Evolutionary conservation across 1,139 yeast species (phyloP), one percentile per base, ranked within the genome.

Genomic region (Yamadazyma kanchanaburiensis): DNA sequence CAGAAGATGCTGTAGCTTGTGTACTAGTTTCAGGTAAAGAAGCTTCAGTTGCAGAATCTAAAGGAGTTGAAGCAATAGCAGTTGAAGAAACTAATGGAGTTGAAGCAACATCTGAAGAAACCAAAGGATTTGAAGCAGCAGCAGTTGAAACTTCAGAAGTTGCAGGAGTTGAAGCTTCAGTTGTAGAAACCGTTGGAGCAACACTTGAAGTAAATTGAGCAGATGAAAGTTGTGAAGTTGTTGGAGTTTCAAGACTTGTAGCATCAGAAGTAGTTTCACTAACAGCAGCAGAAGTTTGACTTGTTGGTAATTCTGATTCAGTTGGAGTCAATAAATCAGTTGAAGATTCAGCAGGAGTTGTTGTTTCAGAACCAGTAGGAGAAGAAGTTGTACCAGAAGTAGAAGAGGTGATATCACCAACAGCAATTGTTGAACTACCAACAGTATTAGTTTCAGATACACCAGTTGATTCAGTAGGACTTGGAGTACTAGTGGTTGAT

Each of bases 21-120:
- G n/a, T n/a, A n/a, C n/a, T n/a, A n/a, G n/a, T n/a, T n/a, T n/a
- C n/a, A n/a, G n/a, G n/a, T n/a, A n/a, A n/a, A 17, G 37, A 24
- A 20, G 31, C 25, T 11, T 18, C 27, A 3, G 34, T 16, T 20
- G 28, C 35, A 30, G 28, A 22, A n/a, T 26, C 26, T 15, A 33
- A 9, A n/a, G 28, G 13, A 21, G 33, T 17, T 22, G 31, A 18
- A 25, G 14, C 28, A 17, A 22, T 15, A 24, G 31, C 20, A n/a
- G 32, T 26, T 21, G 18, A 25, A 22, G 28, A n/a, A 9, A 28
- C 22, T 21, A 10, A 18, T 18, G 10, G n/a, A n/a, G 27, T 23
- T 12, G 26, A 19, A 22, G 18, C 21, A 16, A 22, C 10, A 14
- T 11, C 15, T 17, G 18, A 15, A 6, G 14, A 14, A 10, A 12